Base-by-base conservation (phyloP, 805 yeast genomes). In the Myxozyma vanderwaltii region DNA sequence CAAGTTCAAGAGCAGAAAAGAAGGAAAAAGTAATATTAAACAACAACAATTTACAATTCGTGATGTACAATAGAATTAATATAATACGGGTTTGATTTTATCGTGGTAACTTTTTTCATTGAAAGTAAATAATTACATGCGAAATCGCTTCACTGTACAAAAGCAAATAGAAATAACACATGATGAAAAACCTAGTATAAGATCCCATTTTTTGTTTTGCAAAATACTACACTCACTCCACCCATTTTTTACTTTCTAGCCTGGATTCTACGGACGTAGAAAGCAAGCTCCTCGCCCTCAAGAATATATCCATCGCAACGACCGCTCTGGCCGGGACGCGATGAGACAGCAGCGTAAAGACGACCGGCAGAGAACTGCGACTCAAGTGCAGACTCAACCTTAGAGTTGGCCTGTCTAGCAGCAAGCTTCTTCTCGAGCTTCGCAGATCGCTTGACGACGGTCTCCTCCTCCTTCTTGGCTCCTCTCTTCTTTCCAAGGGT, bases 281-380 rank as follows among this genome's bases (percentile, higher is more conserved):
- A 94, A 80, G 98, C 98, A 82, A 94, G 90, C 85, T 94, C 99
- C 81, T 94, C 99, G 83, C 99, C 99, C 86, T 94, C 99, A 80
- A 94, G 89, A 83, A 94, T 88, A 95, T 94, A 94, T 83, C 99
- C 99, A 81, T 94, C 99, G 83, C 91, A 87, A 85, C 99, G 95
- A 82, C 99, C 99, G 72, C 96, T 88, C 86, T 94, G 99, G 82
- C 99, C 99, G 80, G 99, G 99, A 86, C 99, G 91, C 63, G 99
- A 94, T 71, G 99, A 91, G 79, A 94, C 90, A 80, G 84, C 85
- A 80, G 99, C 99, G 86, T 94, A 94, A 76, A 94, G 88, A 83
- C 92, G 91, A 86, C 99, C 99, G 74, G 98, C 91, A 80, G 87
- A 86, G 88, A 94, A 94, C 85, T 94, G 99, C 76, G 92, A 77